These are phyloP conservation scores for Spinacia oleracea DNA, from an alignment of 179 eudicot genomes.

Conservation along the genomic window DNA sequence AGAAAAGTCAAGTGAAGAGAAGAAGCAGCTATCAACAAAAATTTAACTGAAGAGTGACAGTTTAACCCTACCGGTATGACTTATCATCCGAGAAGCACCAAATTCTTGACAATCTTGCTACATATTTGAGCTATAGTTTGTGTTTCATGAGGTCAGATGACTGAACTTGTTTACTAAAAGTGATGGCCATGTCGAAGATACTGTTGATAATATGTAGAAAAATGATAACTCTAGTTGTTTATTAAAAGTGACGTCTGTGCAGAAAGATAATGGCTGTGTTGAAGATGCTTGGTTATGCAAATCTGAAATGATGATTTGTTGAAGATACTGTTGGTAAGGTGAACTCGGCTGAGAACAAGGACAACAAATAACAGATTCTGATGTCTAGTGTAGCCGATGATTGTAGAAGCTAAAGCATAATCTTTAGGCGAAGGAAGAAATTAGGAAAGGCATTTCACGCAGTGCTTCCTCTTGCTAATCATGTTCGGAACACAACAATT, in stretches of 20 bases:
- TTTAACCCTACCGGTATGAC: conserved; percentile 9
- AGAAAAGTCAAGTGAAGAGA: background rate
- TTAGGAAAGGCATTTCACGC: background rate
- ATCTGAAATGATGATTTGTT: too few relatives aligned
- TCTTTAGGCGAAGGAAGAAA: background rate
- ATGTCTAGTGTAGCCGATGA: background rate
- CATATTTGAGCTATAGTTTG: background rate
- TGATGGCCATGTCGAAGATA: background rate
- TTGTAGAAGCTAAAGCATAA: background rate
- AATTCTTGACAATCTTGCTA: background rate
- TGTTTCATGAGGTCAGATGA: background rate
- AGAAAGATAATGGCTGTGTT: too few relatives aligned
- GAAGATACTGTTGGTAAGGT: background rate
- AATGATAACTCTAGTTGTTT: too few relatives aligned
- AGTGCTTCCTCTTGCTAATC: background rate
- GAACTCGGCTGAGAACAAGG: background rate
- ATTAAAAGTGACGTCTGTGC: too few relatives aligned
- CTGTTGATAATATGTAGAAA: background rate
- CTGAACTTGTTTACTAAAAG: background rate
- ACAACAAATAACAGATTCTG: background rate
- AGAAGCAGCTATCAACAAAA: background rate
- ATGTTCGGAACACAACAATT: background rate
- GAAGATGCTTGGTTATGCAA: too few relatives aligned
- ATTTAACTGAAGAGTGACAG: background rate
- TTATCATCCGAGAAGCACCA: background rate